Conservation (phyloP, 352 stramenopile genomes). For the Blastocystis sp. region DNA sequence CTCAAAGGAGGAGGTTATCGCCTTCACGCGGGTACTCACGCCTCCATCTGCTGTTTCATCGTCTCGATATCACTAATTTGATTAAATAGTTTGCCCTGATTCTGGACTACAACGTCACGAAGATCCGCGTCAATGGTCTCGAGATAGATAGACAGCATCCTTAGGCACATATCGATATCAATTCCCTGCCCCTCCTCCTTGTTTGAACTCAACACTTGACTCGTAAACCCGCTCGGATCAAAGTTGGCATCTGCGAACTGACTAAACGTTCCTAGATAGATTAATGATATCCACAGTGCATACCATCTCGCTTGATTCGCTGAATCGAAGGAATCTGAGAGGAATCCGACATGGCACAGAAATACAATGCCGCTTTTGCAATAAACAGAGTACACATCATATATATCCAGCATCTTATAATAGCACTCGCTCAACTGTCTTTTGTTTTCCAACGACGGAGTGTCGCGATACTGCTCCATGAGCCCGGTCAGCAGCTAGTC, state of each 20-base stretch:
- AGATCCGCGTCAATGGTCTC: constrained; percentile 63
- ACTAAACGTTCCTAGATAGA: constrained; percentile 44
- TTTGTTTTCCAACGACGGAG: constrained; percentile 13
- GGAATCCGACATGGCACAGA: constrained; percentile 30
- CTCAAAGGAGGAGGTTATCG: constrained; percentile 30
- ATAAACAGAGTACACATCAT: constrained; percentile 12
- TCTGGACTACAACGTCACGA: constrained; percentile 54
- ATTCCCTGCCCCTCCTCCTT: constrained; percentile 36
- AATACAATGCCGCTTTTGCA: background rate
- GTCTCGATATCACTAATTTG: constrained; percentile 52
- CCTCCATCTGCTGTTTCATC: constrained; percentile 37
- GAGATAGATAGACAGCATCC: constrained; percentile 63
- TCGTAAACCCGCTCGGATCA: constrained; percentile 41
- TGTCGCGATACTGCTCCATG: background rate
- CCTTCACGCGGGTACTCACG: constrained; percentile 9
- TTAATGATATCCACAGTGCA: background rate
- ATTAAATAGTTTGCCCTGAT: constrained; percentile 46
- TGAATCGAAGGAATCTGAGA: constrained; percentile 60
- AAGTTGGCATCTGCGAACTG: constrained; percentile 24
- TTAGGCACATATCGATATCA: constrained; percentile 68
- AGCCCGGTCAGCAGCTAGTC: background rate
- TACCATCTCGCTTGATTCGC: constrained; percentile 49
- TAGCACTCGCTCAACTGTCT: constrained; percentile 12
- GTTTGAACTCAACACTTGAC: constrained; percentile 7
- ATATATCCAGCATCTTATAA: background rate